Conservation (phyloP, 2,329 filamentous ascomycete species). For the Stemphylium beticola region DNA sequence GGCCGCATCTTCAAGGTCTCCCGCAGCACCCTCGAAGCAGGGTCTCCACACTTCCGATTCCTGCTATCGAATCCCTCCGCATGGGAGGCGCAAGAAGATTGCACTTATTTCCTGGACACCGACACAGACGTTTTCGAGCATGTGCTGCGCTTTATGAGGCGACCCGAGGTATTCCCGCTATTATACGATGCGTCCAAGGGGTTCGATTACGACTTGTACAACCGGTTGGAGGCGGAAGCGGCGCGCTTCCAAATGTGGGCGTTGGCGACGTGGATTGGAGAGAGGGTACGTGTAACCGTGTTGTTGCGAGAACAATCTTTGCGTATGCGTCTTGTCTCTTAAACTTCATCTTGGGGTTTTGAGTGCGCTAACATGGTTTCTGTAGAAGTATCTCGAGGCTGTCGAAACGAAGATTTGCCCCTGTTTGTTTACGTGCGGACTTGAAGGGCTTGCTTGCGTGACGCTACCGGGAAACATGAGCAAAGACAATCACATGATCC, state of each 20-base stretch:
- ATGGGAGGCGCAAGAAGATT: constrained; percentile 26
- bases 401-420: background rate
- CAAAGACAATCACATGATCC: background rate
- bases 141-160: constrained; percentile 45
- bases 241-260: constrained; percentile 30
- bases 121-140: constrained; percentile 45
- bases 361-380: background rate
- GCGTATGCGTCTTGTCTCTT: no score
- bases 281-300: background rate
- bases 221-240: constrained; percentile 39
- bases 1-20: constrained; percentile 8
- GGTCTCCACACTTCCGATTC: constrained; percentile 23
- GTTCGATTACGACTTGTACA: constrained; percentile 42
- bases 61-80: constrained; percentile 22
- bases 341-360: no score
- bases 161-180: constrained; percentile 33
- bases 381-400: background rate
- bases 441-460: no score
- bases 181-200: constrained; percentile 42
- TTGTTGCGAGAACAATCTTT: no score
- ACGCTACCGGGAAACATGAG: background rate
- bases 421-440: background rate
- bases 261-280: background rate
- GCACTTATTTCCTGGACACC: constrained; percentile 47
- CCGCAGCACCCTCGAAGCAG: constrained; percentile 2